phyloP scores from a whole-genome alignment of 176 grass and related monocot species.

The Miscanthus lutarioriparius region DNA sequence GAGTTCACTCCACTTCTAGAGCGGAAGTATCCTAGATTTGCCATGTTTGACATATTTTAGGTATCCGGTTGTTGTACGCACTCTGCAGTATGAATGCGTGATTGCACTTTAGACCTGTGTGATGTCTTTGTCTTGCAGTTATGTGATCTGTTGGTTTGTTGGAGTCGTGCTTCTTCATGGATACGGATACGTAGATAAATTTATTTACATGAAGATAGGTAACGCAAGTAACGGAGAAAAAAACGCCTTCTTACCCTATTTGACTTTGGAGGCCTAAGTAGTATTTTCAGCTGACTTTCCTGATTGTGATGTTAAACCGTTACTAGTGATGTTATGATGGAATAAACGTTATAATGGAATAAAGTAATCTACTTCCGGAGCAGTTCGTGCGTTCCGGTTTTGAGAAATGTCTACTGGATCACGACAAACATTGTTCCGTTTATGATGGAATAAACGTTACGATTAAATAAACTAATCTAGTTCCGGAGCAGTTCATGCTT shows the following conservation, averaged over 20 bases:
- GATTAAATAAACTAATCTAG: background rate
- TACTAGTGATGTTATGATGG: background rate
- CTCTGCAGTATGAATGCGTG: background rate
- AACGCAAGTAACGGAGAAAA: background rate
- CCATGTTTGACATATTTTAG: background rate
- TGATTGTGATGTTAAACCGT: background rate
- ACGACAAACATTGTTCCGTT: background rate
- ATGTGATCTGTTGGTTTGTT: background rate
- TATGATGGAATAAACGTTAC: background rate
- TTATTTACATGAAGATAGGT: background rate
- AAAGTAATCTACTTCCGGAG: background rate
- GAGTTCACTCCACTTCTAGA: conserved; percentile 4
- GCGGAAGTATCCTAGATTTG: conserved; percentile 6
- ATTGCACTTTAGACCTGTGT: background rate
- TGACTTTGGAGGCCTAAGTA: background rate
- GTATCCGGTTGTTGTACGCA: background rate
- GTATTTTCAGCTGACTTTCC: background rate
- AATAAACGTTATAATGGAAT: background rate
- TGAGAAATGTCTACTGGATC: background rate
- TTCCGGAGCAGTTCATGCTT: background rate
- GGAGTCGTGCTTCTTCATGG: background rate
- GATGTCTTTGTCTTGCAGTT: background rate
- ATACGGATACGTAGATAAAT: background rate
- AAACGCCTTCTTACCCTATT: background rate
- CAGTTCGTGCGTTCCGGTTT: background rate